A percentile compares a stretch with the other conserved stretches of the same genome.
Evolutionary conservation across 768 basidiomycete genomes (phyloP).

Genomic region (Lentinula aciculospora): DNA sequence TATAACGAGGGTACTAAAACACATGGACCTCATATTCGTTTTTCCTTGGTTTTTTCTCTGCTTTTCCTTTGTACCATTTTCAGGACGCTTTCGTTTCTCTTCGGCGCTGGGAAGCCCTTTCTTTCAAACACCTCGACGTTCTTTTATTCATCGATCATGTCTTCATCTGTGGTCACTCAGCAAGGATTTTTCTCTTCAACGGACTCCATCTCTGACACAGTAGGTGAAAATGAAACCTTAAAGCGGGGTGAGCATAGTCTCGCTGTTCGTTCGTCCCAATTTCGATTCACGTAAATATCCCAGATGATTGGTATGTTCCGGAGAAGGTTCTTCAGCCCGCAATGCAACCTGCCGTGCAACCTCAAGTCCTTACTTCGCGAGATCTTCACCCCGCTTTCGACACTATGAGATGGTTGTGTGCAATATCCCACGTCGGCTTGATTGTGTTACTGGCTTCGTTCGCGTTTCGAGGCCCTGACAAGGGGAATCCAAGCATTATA

Average conservation of each 20-base stretch:
- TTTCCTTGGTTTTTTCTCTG: background rate
- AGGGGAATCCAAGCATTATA: background rate
- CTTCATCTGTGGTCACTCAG: background rate
- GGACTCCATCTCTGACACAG: background rate
- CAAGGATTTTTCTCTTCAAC: background rate
- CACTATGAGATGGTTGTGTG: conserved; percentile 1
- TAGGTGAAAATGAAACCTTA: background rate
- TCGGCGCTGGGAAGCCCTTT: background rate
- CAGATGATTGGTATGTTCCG: background rate
- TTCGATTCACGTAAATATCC: background rate
- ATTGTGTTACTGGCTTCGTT: background rate
- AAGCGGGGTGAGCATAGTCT: background rate
- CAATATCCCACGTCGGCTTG: background rate
- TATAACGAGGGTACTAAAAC: too few relatives aligned
- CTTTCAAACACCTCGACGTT: background rate
- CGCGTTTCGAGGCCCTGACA: background rate
- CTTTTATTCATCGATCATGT: background rate
- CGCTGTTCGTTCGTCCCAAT: background rate
- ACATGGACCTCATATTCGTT: background rate
- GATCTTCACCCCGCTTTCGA: conserved; percentile 2
- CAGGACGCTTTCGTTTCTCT: background rate
- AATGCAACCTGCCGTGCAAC: background rate
- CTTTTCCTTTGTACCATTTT: background rate
- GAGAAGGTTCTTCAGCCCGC: background rate
- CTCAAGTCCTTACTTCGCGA: background rate